These are phyloP conservation scores for Curvularia sp. DNA, from an alignment of 2,329 filamentous ascomycete species.

Conservation along the genomic window DNA sequence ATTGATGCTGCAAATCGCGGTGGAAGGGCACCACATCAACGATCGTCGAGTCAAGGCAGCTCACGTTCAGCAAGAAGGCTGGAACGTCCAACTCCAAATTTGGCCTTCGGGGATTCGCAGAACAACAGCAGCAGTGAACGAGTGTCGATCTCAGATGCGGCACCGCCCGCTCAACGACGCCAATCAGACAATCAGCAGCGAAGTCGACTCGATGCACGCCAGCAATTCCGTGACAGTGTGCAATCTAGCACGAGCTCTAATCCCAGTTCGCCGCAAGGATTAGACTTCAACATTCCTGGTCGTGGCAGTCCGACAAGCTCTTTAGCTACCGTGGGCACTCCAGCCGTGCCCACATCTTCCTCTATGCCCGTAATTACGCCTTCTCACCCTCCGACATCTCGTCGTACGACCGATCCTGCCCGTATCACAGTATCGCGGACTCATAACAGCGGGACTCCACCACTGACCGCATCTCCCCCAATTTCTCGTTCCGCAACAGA, in stretches of 20 bases:
- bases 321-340: conserved; percentile 33
- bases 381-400: conserved; percentile 31
- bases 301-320: conserved; percentile 40
- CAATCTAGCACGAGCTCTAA: conserved; percentile 36
- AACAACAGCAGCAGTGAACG: conserved; percentile 63
- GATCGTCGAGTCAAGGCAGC: conserved; percentile 60
- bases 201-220: conserved; percentile 49
- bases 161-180: conserved; percentile 40
- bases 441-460: conserved; percentile 39
- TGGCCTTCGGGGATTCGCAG: conserved; percentile 49
- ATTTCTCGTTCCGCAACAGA: conserved; percentile 44
- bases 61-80: conserved; percentile 46
- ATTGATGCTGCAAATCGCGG: conserved; percentile 52
- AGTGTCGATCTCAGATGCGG: conserved; percentile 36
- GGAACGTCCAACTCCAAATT: conserved; percentile 36
- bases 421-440: conserved; percentile 29
- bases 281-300: conserved; percentile 35
- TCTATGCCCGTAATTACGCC: conserved; percentile 26
- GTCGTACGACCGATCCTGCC: conserved; percentile 44
- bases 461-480: conserved; percentile 28
- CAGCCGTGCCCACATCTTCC: conserved; percentile 26
- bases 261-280: conserved; percentile 39
- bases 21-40: conserved; percentile 37
- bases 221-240: conserved; percentile 42
- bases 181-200: conserved; percentile 55